A percentile compares a stretch with the other conserved stretches of the same genome.
Evolutionary conservation across 768 basidiomycete species (phyloP).

Genomic region (Suillus fuscotomentosus): DNA sequence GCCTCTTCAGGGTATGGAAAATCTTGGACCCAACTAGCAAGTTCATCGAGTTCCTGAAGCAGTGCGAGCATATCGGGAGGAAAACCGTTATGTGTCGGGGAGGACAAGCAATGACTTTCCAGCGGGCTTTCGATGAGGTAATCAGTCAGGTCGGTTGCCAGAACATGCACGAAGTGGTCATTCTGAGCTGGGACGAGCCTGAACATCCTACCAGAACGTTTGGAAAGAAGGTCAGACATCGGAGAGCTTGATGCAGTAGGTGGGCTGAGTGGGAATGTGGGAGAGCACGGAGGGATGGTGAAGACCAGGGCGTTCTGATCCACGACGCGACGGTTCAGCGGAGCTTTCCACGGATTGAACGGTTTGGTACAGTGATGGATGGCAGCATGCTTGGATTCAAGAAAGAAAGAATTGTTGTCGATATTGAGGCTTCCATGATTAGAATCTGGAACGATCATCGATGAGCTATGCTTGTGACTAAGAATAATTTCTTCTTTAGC

Average conservation of each 20-base stretch:
- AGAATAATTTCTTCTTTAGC: neutral
- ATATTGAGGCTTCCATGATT: neutral
- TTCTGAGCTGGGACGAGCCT: slow-evolving; percentile 14
- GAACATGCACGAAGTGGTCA: slow-evolving; percentile 16
- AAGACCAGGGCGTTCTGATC: neutral
- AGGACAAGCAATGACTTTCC: slow-evolving; percentile 1
- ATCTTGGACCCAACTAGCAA: slow-evolving; percentile 25
- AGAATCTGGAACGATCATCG: slow-evolving; percentile 9
- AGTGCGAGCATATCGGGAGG: slow-evolving; percentile 27
- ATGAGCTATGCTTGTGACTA: slow-evolving; percentile 1
- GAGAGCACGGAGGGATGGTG: slow-evolving; percentile 8
- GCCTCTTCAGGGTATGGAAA: slow-evolving; percentile 16
- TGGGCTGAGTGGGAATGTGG: slow-evolving; percentile 15
- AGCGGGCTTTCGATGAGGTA: neutral
- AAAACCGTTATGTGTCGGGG: slow-evolving; percentile 14
- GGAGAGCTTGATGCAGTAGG: slow-evolving; percentile 10
- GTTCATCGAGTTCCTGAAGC: slow-evolving; percentile 25
- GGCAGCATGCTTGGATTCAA: neutral
- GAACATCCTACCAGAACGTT: slow-evolving; percentile 18
- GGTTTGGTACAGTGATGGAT: neutral
- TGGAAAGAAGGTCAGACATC: slow-evolving; percentile 9
- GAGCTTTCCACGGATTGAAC: neutral
- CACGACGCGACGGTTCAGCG: neutral
- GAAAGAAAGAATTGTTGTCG: neutral
- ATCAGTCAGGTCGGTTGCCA: slow-evolving; percentile 5